Evolutionary conservation across 164 flowering plant species (phyloP).

Genomic region (Magnolia officinalis): DNA sequence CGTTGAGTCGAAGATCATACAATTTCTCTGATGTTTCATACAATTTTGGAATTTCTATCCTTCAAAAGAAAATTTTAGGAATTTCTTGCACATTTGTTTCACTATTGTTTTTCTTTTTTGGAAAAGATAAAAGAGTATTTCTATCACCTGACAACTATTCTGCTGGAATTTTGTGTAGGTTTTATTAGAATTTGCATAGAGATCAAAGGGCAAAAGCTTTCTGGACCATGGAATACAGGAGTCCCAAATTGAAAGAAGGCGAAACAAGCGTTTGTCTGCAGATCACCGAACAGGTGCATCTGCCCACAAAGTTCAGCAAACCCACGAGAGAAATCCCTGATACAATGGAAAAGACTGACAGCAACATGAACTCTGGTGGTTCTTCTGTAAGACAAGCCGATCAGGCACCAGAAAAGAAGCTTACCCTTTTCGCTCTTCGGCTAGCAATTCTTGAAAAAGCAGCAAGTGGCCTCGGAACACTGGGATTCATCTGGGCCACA

Average conservation of each 20-base stretch:
- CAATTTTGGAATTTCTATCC: not conserved
- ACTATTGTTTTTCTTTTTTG: not conserved
- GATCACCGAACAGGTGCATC: conserved; percentile 18
- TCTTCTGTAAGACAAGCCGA: conserved; percentile 17
- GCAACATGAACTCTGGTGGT: conserved; percentile 26
- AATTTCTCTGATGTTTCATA: no score
- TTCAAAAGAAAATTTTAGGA: not conserved
- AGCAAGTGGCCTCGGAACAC: conserved; percentile 83
- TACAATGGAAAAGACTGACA: conserved; percentile 33
- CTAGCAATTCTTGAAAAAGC: conserved; percentile 78
- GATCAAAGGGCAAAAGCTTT: not conserved
- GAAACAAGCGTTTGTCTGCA: conserved; percentile 31
- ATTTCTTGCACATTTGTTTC: not conserved
- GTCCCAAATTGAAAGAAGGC: conserved; percentile 10
- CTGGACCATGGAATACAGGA: conserved; percentile 11
- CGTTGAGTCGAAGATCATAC: no score
- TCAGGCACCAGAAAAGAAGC: conserved; percentile 78
- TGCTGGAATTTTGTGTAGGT: not conserved
- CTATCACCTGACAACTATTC: not conserved
- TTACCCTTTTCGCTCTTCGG: conserved; percentile 83
- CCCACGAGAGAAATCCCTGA: conserved; percentile 23
- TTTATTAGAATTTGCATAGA: not conserved
- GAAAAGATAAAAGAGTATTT: not conserved
- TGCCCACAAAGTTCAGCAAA: conserved; percentile 25
- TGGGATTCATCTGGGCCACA: conserved; percentile 96